Percentiles rank a stretch among this genome's conserved stretches.
phyloP scores from a whole-genome alignment of 495 filamentous ascomycete genomes.

The Aspergillus ostianus region DNA sequence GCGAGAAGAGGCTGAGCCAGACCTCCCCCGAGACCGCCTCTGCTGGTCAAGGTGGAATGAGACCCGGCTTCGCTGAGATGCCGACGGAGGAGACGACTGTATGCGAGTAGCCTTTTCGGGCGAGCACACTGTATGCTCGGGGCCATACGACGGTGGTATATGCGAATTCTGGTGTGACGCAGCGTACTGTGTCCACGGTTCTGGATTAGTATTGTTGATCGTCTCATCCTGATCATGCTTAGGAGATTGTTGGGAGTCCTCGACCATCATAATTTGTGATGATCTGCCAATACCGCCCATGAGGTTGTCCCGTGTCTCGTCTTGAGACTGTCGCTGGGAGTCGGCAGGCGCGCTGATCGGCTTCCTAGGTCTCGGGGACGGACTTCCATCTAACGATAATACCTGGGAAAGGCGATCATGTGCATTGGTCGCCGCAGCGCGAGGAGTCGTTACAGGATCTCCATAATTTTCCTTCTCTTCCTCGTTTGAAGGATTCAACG shows the following conservation, averaged over 20 bases:
- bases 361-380: slow-evolving; percentile 10
- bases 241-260: slow-evolving; percentile 51
- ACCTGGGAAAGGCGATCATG: slow-evolving; percentile 43
- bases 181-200: slow-evolving; percentile 6
- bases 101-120: slow-evolving; percentile 26
- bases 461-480: slow-evolving; percentile 54
- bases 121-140: slow-evolving; percentile 25
- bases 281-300: slow-evolving; percentile 20
- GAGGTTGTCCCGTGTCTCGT: slow-evolving; percentile 11
- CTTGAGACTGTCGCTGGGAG: slow-evolving; percentile 5
- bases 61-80: slow-evolving; percentile 11
- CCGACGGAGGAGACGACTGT: slow-evolving; percentile 28
- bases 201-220: background rate
- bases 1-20: slow-evolving; percentile 10
- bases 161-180: slow-evolving; percentile 12
- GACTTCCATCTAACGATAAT: slow-evolving; percentile 32
- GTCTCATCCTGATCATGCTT: slow-evolving; percentile 11
- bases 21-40: slow-evolving; percentile 4
- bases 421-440: slow-evolving; percentile 31
- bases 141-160: slow-evolving; percentile 19
- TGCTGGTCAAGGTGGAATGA: slow-evolving; percentile 10
- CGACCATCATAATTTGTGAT: slow-evolving; percentile 41
- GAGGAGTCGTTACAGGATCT: slow-evolving; percentile 25
- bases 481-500: slow-evolving; percentile 32
- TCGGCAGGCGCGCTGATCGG: slow-evolving; percentile 8